Evolutionary conservation across 2,329 filamentous ascomycete species (phyloP).

Genomic region (Hypoxylon sp.): DNA sequence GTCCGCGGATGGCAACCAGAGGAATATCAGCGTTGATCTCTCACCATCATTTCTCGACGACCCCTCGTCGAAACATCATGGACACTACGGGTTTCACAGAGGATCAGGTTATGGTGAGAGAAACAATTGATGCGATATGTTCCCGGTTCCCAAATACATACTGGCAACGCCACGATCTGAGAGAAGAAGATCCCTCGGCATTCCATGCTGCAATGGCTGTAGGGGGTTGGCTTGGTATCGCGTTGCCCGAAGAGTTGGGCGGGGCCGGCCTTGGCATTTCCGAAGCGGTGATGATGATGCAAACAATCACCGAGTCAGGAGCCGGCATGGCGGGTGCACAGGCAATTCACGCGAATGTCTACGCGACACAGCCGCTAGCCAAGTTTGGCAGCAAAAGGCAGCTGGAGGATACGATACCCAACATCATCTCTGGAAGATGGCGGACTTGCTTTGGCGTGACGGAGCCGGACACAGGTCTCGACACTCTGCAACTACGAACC

Average conservation of each 20-base stretch:
- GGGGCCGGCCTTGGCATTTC: conserved; percentile 83
- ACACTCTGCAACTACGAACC: conserved; percentile 80
- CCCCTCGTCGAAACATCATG: conserved; percentile 68
- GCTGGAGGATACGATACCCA: conserved; percentile 74
- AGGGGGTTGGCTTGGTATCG: conserved; percentile 86
- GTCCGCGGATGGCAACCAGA: not conserved
- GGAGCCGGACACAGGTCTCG: conserved; percentile 85
- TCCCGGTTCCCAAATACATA: conserved; percentile 80
- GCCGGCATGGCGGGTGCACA: conserved; percentile 83
- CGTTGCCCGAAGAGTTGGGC: conserved; percentile 80
- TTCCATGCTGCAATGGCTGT: conserved; percentile 82
- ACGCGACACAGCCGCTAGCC: conserved; percentile 81
- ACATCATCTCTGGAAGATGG: conserved; percentile 79
- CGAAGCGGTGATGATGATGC: conserved; percentile 90
- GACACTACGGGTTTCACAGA: conserved; percentile 80
- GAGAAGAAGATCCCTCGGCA: conserved; percentile 78
- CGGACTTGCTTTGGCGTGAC: conserved; percentile 87
- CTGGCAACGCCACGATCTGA: conserved; percentile 81
- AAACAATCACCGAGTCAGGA: conserved; percentile 83
- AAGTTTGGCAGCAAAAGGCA: conserved; percentile 79
- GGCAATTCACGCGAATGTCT: conserved; percentile 76
- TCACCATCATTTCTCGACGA: conserved; percentile 56
- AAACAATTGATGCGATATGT: conserved; percentile 78
- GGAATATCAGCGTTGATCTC: not conserved
- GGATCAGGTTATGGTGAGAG: conserved; percentile 79